These are phyloP conservation scores for Silene coronaria DNA, from an alignment of 179 eudicot species.

Conservation along the genomic window DNA sequence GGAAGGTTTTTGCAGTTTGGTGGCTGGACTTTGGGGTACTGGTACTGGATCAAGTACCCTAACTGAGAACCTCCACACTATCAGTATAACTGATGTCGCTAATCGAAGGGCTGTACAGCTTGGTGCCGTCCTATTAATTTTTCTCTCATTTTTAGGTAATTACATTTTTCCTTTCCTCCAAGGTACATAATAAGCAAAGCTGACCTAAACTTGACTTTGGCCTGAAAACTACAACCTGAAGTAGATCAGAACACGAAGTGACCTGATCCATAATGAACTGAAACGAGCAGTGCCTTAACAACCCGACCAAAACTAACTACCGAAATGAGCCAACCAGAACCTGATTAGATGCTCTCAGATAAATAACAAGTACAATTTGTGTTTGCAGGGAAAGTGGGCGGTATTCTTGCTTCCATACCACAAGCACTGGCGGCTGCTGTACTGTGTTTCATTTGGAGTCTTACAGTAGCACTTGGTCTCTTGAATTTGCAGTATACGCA, in stretches of 20 bases:
- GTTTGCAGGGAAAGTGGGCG: slow-evolving; percentile 81
- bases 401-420: slow-evolving; percentile 85
- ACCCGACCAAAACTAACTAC: background rate
- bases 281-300: background rate
- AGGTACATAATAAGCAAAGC: background rate
- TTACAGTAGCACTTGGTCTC: slow-evolving; percentile 75
- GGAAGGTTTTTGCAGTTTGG: slow-evolving; percentile 88
- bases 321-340: too few relatives aligned
- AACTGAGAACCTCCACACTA: slow-evolving; percentile 81
- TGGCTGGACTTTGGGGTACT: slow-evolving; percentile 95
- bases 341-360: background rate
- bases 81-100: slow-evolving; percentile 69
- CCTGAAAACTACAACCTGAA: too few relatives aligned
- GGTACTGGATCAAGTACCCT: slow-evolving; percentile 84
- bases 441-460: slow-evolving; percentile 85
- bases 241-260: too few relatives aligned
- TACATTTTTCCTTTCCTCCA: background rate
- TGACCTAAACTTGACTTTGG: background rate
- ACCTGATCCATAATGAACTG: too few relatives aligned
- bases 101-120: slow-evolving; percentile 62
- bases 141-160: slow-evolving; percentile 75
- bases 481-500: slow-evolving; percentile 61
- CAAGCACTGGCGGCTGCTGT: slow-evolving; percentile 78
- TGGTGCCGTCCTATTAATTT: slow-evolving; percentile 67
- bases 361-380: background rate